A percentile compares a stretch with the other conserved stretches of the same genome.
These are phyloP conservation scores for Cystofilobasidium macerans DNA, from an alignment of 768 basidiomycete species.

Conservation along the genomic window DNA sequence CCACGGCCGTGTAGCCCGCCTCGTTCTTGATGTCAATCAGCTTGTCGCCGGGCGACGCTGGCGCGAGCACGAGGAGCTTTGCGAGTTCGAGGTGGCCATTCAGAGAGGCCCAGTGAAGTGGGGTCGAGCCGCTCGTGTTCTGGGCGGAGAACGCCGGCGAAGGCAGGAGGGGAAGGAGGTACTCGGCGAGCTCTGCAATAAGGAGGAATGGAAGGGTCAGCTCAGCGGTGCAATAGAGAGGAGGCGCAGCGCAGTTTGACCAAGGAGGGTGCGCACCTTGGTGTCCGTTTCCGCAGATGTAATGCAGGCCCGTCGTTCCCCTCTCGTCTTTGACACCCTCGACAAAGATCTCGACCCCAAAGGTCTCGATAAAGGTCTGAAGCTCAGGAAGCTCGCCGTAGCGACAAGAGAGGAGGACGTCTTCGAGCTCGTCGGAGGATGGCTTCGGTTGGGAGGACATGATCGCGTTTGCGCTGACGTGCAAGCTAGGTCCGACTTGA, in stretches of 20 bases:
- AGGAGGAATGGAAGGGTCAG: not conserved
- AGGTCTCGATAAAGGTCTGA: constrained; percentile 51
- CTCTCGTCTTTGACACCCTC: constrained; percentile 54
- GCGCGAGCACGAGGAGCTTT: constrained; percentile 29
- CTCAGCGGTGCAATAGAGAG: not conserved
- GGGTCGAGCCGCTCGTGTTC: constrained; percentile 66
- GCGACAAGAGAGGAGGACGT: constrained; percentile 69
- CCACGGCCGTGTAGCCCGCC: constrained; percentile 64
- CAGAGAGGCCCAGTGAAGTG: constrained; percentile 82
- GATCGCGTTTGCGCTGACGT: not conserved
- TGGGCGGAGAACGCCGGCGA: constrained; percentile 49
- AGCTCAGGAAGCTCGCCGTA: constrained; percentile 64
- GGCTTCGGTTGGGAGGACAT: constrained; percentile 27
- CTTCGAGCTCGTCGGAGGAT: constrained; percentile 44
- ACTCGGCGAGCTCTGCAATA: constrained; percentile 58
- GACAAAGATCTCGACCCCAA: constrained; percentile 40
- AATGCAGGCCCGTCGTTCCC: constrained; percentile 71
- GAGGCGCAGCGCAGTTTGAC: not conserved
- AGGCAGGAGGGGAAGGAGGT: constrained; percentile 54
- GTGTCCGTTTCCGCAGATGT: constrained; percentile 83
- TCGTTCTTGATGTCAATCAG: constrained; percentile 66
- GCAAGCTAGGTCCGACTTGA: too few relatives aligned
- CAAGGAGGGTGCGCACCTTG: constrained; percentile 45
- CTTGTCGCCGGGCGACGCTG: constrained; percentile 51
- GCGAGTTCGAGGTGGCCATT: constrained; percentile 57